Percentiles rank a stretch among this genome's conserved stretches.
These are phyloP conservation scores for Taiwanofungus camphoratus DNA, from an alignment of 1,284 basidiomycete genomes.

Conservation along the genomic window DNA sequence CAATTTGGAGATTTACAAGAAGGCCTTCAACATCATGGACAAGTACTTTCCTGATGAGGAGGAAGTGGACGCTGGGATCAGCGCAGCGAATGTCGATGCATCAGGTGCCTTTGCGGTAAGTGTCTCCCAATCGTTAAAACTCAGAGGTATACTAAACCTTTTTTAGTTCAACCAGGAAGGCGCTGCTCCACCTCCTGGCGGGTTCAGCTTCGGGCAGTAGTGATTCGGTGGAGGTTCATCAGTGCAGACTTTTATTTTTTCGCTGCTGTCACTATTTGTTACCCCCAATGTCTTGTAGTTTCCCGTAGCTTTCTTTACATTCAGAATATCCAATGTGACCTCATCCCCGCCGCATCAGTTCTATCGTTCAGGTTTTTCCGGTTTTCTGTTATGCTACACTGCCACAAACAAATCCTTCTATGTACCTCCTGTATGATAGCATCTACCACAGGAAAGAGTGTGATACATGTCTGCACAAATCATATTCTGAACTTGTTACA, in stretches of 20 bases:
- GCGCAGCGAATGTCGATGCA: conserved; percentile 80
- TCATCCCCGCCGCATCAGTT: conserved; percentile 2
- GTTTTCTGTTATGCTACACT: background rate
- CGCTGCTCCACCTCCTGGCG: conserved; percentile 86
- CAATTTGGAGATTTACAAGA: conserved; percentile 99
- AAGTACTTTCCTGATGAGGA: conserved; percentile 90
- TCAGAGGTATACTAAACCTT: conserved; percentile 5
- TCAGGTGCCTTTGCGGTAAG: conserved; percentile 87
- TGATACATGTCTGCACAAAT: too few species aligned
- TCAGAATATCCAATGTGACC: conserved; percentile 16
- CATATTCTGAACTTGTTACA: too few species aligned
- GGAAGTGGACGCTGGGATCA: conserved; percentile 76
- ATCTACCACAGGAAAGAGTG: background rate
- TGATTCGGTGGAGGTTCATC: conserved; percentile 6
- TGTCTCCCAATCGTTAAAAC: conserved; percentile 15
- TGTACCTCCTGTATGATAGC: background rate
- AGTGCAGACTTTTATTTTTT: conserved; percentile 4
- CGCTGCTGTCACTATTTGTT: too few species aligned
- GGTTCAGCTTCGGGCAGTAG: conserved; percentile 81
- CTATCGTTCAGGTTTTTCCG: background rate
- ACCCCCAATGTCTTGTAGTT: conserved; percentile 15
- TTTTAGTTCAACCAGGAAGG: conserved; percentile 75
- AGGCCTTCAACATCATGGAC: conserved; percentile 99
- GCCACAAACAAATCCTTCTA: too few species aligned
- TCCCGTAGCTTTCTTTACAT: conserved; percentile 13